Evolutionary conservation across 768 basidiomycete species (phyloP).

Genomic region (Suillus spraguei): DNA sequence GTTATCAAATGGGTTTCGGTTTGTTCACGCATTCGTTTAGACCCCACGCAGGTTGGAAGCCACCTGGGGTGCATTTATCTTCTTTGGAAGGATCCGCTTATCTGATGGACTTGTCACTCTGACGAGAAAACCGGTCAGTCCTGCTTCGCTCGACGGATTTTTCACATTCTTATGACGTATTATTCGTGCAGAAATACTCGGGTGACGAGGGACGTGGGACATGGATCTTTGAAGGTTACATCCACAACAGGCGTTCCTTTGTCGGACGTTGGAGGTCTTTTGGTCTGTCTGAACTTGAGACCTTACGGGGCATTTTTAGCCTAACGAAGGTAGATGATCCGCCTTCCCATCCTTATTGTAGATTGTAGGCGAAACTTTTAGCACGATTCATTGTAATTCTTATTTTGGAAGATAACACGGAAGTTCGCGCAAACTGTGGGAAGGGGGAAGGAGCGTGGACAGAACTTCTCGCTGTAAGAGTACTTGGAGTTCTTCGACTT

Average conservation of each 20-base stretch:
- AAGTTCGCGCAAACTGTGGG: slow-evolving; percentile 3
- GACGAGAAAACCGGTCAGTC: slow-evolving; percentile 60
- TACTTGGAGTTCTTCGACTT: not conserved
- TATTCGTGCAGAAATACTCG: slow-evolving; percentile 40
- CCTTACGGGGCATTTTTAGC: slow-evolving; percentile 59
- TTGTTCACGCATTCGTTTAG: slow-evolving; percentile 38
- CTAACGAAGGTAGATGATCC: slow-evolving; percentile 44
- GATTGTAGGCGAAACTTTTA: not conserved
- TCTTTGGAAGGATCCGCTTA: slow-evolving; percentile 56
- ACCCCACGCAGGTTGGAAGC: slow-evolving; percentile 54
- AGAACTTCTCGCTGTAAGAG: not conserved
- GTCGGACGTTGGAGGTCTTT: slow-evolving; percentile 57
- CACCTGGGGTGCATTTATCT: slow-evolving; percentile 69
- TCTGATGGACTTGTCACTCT: slow-evolving; percentile 62
- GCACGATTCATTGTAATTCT: not conserved
- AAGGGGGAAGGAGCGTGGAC: slow-evolving; percentile 6
- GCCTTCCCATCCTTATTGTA: slow-evolving; percentile 8
- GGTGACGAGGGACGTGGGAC: slow-evolving; percentile 44
- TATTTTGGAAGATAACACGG: slow-evolving; percentile 10
- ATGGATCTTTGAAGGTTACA: slow-evolving; percentile 61
- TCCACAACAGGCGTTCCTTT: slow-evolving; percentile 49
- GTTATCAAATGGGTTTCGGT: slow-evolving; percentile 20
- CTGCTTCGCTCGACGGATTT: slow-evolving; percentile 13
- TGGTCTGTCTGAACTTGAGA: slow-evolving; percentile 30
- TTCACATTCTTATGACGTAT: slow-evolving; percentile 11